These are phyloP conservation scores for Nigrospora oryzae DNA, from an alignment of 2,329 filamentous ascomycete species.

Conservation along the genomic window DNA sequence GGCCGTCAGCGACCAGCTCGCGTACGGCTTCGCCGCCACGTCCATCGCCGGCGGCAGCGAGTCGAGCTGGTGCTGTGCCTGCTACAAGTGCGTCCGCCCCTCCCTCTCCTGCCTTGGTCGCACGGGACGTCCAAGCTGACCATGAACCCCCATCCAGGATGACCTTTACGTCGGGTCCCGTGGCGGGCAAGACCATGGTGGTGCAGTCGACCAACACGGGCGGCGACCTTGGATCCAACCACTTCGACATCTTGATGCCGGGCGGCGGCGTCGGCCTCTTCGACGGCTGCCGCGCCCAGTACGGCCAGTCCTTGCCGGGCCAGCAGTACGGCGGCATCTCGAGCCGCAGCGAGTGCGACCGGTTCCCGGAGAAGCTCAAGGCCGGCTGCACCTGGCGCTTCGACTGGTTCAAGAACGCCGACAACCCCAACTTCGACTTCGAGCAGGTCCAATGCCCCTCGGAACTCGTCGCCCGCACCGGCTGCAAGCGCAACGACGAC, in stretches of 20 bases:
- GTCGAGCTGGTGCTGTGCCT: slow-evolving; percentile 44
- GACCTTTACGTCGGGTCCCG: slow-evolving; percentile 27
- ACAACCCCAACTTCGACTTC: slow-evolving; percentile 37
- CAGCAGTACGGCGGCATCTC: slow-evolving; percentile 38
- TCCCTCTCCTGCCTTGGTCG: not conserved
- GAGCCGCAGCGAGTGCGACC: slow-evolving; percentile 29
- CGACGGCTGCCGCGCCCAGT: slow-evolving; percentile 34
- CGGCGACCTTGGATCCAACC: slow-evolving; percentile 38
- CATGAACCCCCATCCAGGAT: slow-evolving; percentile 7
- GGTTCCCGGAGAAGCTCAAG: slow-evolving; percentile 32
- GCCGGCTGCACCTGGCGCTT: slow-evolving; percentile 43
- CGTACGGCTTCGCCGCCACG: slow-evolving; percentile 49
- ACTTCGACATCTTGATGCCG: slow-evolving; percentile 41
- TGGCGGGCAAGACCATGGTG: slow-evolving; percentile 46
- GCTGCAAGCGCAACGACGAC: slow-evolving; percentile 23
- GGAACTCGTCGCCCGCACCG: slow-evolving; percentile 31
- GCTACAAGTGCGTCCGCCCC: slow-evolving; percentile 34
- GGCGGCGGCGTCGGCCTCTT: slow-evolving; percentile 41
- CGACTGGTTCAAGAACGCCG: slow-evolving; percentile 40
- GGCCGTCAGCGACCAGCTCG: slow-evolving; percentile 37
- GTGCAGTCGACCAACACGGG: slow-evolving; percentile 51
- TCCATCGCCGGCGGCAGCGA: slow-evolving; percentile 35
- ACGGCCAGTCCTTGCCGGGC: slow-evolving; percentile 27
- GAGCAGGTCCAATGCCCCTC: slow-evolving; percentile 38
- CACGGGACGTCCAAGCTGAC: not conserved